Percentiles rank a stretch among this genome's conserved stretches.
These are phyloP conservation scores for Narthecium ossifragum DNA, from an alignment of 106 monocot genomes.

Conservation along the genomic window DNA sequence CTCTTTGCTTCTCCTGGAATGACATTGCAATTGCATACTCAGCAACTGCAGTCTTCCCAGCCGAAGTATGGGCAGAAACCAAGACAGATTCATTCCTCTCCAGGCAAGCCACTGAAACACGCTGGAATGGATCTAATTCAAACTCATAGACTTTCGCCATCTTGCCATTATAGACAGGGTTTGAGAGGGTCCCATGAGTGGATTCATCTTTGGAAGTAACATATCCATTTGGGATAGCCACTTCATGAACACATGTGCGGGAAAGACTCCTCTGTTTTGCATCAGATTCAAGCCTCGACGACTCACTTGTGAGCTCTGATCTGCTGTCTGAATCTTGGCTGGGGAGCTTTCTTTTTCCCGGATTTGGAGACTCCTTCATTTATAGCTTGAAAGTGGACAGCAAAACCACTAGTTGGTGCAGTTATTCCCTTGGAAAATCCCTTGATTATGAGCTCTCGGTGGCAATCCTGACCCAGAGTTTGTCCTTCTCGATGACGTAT, in stretches of 20 bases:
- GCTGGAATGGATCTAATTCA: slow-evolving; percentile 85
- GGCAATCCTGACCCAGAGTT: no score
- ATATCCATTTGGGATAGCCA: slow-evolving; percentile 71
- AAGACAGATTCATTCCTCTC: slow-evolving; percentile 89
- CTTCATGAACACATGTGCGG: slow-evolving; percentile 91
- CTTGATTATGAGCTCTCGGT: no score
- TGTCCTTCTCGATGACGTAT: no score
- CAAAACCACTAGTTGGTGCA: no score
- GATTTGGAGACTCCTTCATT: slow-evolving; percentile 19
- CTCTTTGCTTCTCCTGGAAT: slow-evolving; percentile 88
- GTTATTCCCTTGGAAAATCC: no score
- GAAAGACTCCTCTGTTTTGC: slow-evolving; percentile 45
- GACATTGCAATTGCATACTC: slow-evolving; percentile 99
- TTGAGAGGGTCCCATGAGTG: slow-evolving; percentile 59
- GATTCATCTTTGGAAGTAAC: slow-evolving; percentile 43
- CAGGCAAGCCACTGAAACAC: slow-evolving; percentile 82
- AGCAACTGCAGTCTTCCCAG: slow-evolving; percentile 94
- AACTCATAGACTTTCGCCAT: slow-evolving; percentile 95
- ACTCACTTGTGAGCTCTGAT: background rate
- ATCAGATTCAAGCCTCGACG: background rate
- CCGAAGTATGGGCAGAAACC: slow-evolving; percentile 96
- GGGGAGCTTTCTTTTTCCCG: slow-evolving; percentile 29
- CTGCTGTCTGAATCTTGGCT: slow-evolving; percentile 6
- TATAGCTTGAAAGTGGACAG: no score
- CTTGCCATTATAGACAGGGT: slow-evolving; percentile 57